Conservation (phyloP, 345 rosid genomes). For the Ricinus communis region DNA sequence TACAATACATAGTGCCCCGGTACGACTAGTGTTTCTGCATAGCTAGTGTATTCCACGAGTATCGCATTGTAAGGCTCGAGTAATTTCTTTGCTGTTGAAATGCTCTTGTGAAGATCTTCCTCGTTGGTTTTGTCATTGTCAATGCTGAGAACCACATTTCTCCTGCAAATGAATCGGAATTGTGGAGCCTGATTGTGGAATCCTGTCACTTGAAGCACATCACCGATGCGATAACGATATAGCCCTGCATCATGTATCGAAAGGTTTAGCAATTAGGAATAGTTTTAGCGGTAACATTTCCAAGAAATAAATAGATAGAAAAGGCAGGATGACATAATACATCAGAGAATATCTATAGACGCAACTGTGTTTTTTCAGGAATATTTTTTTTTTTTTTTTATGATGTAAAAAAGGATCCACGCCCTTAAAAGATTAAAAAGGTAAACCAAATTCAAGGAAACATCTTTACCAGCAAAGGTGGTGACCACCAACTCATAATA, state of each 20-base stretch:
- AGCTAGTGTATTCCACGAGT: constrained; percentile 65
- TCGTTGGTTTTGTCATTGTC: constrained; percentile 71
- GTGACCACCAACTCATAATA: constrained; percentile 67
- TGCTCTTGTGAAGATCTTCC: constrained; percentile 59
- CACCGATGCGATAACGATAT: constrained; percentile 57
- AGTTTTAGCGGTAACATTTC: not conserved
- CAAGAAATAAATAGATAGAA: not conserved
- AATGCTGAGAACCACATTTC: constrained; percentile 61
- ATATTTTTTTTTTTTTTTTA: too few species aligned
- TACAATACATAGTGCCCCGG: constrained; percentile 65
- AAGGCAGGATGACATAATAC: too few species aligned
- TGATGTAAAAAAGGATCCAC: not conserved
- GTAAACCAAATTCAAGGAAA: not conserved
- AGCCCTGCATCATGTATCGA: constrained; percentile 39
- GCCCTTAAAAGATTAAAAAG: not conserved
- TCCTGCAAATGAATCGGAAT: constrained; percentile 65
- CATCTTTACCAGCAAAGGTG: constrained; percentile 56
- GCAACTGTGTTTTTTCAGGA: too few species aligned
- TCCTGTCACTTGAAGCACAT: constrained; percentile 59
- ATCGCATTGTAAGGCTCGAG: constrained; percentile 47
- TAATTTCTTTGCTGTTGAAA: constrained; percentile 45
- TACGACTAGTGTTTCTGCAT: constrained; percentile 50
- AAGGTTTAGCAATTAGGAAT: not conserved
- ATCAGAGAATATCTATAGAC: too few species aligned
- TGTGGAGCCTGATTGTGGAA: constrained; percentile 64